Base-by-base conservation (phyloP, 1,284 basidiomycete species). In the Cryptococcus neoformans region DNA sequence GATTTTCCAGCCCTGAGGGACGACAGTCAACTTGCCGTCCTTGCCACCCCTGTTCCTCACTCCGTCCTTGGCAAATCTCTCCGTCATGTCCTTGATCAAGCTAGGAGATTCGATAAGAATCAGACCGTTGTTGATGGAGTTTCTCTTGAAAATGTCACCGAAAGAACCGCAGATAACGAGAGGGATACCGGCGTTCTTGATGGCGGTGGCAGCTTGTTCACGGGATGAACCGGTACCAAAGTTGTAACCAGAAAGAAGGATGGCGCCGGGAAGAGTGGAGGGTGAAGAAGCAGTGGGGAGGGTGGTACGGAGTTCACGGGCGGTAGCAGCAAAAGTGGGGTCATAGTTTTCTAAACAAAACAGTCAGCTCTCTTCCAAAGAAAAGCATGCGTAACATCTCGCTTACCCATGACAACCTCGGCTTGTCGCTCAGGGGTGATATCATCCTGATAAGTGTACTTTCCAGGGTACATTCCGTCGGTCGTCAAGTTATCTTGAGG, bases 361-460 rank as follows among this genome's bases (percentile, higher is more conserved):
- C 39, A 28, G 14, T 44, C n/a, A 37, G 41, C 51, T 21, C 21
- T 21, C 21, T 21, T 21, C 21, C 1, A 21, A 21, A 21, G 21
- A 21, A 21, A 41, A 38, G 16, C 36, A 41, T 14, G 12, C 14
- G 8, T 9, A 53, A 28, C 34, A 10, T 28, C n/a, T 7, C n/a
- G 65, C 71, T 59, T 54, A 73, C 73, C 74, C 81, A 82, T 82
- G 38, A 98, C 95, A n/a, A 99, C 90, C 70, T 96, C 85, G 1
- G 93, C 94, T 76, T 99, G 95, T 36, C 87, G 85, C 63, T 87
- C 87, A 39, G 94, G 90, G 0, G 95, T 98, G 71, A 99, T 97
- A 73, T 98, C 96, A 75, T 99, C 95, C 77, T 97, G 93, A 78
- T 99, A 99, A 0, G 96, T 99, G 79, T 99, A 99, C 78, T 98